Evolutionary conservation across 257 asterid species (phyloP).

Genomic region (Solanum bulbocastanum): DNA sequence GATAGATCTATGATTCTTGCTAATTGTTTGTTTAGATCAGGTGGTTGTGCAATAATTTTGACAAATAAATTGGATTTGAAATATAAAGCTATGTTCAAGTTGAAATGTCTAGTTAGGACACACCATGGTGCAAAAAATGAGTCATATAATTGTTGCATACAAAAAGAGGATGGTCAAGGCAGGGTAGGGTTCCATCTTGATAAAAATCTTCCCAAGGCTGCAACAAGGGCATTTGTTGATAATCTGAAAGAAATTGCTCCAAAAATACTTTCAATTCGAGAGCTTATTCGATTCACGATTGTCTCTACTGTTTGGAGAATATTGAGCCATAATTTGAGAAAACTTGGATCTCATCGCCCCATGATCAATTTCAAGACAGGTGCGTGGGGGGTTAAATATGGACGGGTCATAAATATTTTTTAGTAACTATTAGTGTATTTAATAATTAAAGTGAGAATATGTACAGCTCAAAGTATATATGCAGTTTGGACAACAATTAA

Average conservation of each 20-base stretch:
- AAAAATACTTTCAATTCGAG: constrained; percentile 47
- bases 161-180: constrained; percentile 57
- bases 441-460: too few species aligned
- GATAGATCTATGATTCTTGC: constrained; percentile 78
- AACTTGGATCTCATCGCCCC: constrained; percentile 16
- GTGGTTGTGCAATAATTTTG: constrained; percentile 64
- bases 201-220: constrained; percentile 62
- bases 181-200: constrained; percentile 51
- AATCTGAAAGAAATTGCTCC: constrained; percentile 63
- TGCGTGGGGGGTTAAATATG: background rate
- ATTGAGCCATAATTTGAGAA: background rate
- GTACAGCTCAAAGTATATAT: too few species aligned
- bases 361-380: constrained; percentile 45
- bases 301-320: constrained; percentile 8
- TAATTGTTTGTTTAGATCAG: constrained; percentile 63
- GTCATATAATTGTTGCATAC: constrained; percentile 54
- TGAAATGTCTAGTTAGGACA: constrained; percentile 54
- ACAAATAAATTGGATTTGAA: constrained; percentile 36
- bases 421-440: too few species aligned
- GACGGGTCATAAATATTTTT: too few species aligned
- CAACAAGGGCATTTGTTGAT: constrained; percentile 62
- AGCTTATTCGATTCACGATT: constrained; percentile 36
- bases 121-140: constrained; percentile 72
- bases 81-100: constrained; percentile 41
- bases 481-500: too few species aligned